Evolutionary conservation across 2,329 filamentous ascomycete genomes (phyloP).

Genomic region (Colletotrichum chrysophilum): DNA sequence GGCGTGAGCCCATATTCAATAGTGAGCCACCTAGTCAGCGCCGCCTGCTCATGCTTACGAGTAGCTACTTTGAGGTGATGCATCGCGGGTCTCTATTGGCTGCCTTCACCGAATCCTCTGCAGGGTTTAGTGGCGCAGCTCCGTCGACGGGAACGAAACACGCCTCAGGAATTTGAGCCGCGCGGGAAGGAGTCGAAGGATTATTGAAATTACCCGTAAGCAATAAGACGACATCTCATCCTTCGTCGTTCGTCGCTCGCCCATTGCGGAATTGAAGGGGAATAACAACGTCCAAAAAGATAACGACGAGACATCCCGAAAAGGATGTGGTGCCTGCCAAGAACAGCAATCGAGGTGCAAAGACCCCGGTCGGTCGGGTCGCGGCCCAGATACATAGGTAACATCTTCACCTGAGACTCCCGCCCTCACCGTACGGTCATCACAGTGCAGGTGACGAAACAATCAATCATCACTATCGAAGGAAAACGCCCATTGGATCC

Average conservation of each 20-base stretch:
- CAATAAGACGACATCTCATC: neutral
- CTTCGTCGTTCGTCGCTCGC: neutral
- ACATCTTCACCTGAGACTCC: constrained; percentile 3
- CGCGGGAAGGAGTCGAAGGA: neutral
- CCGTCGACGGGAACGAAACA: neutral
- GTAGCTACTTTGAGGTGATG: neutral
- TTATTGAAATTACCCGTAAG: neutral
- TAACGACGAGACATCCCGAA: neutral
- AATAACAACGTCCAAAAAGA: neutral
- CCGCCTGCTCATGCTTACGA: neutral
- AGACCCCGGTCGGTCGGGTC: neutral
- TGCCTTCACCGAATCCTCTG: neutral
- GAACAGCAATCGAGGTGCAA: neutral
- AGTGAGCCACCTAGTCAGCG: neutral
- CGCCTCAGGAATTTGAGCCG: neutral
- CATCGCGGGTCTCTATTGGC: neutral
- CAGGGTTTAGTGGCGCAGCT: neutral
- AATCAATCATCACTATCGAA: neutral
- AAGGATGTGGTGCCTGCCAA: neutral
- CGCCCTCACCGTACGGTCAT: neutral
- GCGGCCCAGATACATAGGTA: neutral
- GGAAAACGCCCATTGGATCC: neutral
- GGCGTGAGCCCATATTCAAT: neutral
- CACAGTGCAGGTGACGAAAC: neutral
- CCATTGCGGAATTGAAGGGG: neutral